Evolutionary conservation across 1,284 basidiomycete genomes (phyloP).

Genomic region (Ceratobasidium sp.): DNA sequence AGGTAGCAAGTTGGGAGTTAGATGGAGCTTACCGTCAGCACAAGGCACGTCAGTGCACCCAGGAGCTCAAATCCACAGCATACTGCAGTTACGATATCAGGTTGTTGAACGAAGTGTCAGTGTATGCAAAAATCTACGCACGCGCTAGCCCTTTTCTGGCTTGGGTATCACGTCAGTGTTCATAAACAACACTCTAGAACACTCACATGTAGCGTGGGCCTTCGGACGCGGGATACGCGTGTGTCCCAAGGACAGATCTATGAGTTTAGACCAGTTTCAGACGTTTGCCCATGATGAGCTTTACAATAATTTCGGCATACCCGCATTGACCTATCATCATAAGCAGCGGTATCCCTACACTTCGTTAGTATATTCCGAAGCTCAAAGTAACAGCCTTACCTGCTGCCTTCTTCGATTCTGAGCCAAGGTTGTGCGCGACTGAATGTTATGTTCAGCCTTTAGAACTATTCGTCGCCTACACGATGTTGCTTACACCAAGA

Average conservation of each 20-base stretch:
- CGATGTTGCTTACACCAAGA: conserved; percentile 74
- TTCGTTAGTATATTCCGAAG: neutral
- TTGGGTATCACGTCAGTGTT: neutral
- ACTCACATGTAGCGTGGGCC: conserved; percentile 35
- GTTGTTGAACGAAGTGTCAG: too few relatives aligned
- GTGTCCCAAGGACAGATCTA: conserved; percentile 40
- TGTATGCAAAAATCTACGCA: neutral
- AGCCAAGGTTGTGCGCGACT: conserved; percentile 44
- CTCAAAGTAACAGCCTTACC: neutral
- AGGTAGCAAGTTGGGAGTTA: neutral
- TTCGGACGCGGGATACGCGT: conserved; percentile 30
- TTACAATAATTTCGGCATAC: neutral
- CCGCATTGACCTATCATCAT: conserved; percentile 42
- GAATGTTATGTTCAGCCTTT: neutral
- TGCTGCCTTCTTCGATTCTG: conserved; percentile 43
- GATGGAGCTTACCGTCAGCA: conserved; percentile 26
- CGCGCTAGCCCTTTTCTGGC: conserved; percentile 36
- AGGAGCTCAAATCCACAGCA: conserved; percentile 40
- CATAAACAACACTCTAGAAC: neutral
- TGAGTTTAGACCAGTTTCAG: neutral
- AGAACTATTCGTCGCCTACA: neutral
- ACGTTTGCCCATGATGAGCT: neutral
- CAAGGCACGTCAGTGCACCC: conserved; percentile 22
- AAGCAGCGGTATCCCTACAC: conserved; percentile 28
- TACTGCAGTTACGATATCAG: neutral